Base-by-base conservation (phyloP, 2,329 filamentous ascomycete species). In the Microascus cirrosus region DNA sequence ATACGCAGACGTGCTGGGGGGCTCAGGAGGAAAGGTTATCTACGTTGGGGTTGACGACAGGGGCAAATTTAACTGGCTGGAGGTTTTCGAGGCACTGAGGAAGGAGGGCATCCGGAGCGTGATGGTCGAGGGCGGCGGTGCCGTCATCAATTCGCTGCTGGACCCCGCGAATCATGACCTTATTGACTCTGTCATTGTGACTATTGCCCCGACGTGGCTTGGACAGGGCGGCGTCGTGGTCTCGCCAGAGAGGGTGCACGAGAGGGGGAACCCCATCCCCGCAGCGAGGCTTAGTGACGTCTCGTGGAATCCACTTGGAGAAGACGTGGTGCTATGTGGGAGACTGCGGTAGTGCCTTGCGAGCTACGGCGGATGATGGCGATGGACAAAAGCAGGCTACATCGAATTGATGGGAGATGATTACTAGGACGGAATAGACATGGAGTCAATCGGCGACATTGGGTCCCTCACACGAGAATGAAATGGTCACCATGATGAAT, bases 51-150 rank as follows among this genome's bases (percentile, higher is more conserved):
- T 61, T 50, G 68, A 69, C 36, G 70, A 71, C 11, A 55, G 56
- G 6, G 68, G 73, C 53, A 73, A 77, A 58, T 77, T 87, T 61
- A 70, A 75, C 20, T 95, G 90, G 90, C 69, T 70, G 12, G 76
- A 78, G 48, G 79, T 95, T 18, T 71, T 95, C 34, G 70, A 70
- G 20, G 73, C 75, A 3, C 69, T 95, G n/a, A 62, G 65, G 36
- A 68, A 67, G 1, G 77, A 87, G 63, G 84, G 84, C 1, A 73
- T 96, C 52, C 70, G 72, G 56, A 96, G 90, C 67, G 77, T 96
- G 59, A 96, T 96, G 93, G 80, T 97, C 54, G 93, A 97, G 70
- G 93, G 93, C 0, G 93, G 93, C 12, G 92, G 82, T 0, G 76
- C 78, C 12, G 84, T 96, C 36, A 90, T 97, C 67, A 95, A 94